A percentile compares a stretch with the other conserved stretches of the same genome.
Evolutionary conservation across 73 alveolate species (phyloP).

Genomic region (Durusdinium trenchii): DNA sequence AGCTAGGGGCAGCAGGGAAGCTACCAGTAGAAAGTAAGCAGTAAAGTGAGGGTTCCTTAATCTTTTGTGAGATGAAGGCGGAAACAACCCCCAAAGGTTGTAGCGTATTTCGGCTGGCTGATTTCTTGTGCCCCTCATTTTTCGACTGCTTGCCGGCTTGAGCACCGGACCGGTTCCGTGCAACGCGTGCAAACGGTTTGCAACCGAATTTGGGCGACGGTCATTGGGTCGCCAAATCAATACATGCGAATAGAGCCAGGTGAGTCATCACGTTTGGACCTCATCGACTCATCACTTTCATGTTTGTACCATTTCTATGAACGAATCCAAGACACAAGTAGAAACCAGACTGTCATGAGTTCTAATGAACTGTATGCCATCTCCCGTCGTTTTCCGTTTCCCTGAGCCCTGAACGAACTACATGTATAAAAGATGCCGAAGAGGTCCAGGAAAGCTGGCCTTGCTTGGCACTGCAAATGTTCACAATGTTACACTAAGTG

Average conservation of each 20-base stretch:
- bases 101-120: no score
- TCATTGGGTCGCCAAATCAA: constrained; percentile 14
- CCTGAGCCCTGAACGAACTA: constrained; percentile 57
- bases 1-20: no score
- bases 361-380: neutral
- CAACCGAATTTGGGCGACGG: neutral
- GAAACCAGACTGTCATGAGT: neutral
- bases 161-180: neutral
- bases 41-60: no score
- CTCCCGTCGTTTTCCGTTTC: neutral
- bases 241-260: constrained; percentile 95
- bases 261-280: constrained; percentile 94
- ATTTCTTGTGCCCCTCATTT: no score
- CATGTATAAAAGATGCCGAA: constrained; percentile 91
- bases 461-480: neutral
- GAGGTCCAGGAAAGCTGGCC: constrained; percentile 87
- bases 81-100: no score
- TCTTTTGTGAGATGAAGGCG: no score
- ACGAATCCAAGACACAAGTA: no score
- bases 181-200: neutral
- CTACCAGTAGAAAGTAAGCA: no score
- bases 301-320: neutral
- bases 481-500: no score
- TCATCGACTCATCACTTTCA: neutral
- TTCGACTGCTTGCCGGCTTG: no score